A percentile compares a stretch with the other conserved stretches of the same genome.
Conservation (phyloP, 2,329 filamentous ascomycete genomes). For the Hansfordia pulvinata region DNA sequence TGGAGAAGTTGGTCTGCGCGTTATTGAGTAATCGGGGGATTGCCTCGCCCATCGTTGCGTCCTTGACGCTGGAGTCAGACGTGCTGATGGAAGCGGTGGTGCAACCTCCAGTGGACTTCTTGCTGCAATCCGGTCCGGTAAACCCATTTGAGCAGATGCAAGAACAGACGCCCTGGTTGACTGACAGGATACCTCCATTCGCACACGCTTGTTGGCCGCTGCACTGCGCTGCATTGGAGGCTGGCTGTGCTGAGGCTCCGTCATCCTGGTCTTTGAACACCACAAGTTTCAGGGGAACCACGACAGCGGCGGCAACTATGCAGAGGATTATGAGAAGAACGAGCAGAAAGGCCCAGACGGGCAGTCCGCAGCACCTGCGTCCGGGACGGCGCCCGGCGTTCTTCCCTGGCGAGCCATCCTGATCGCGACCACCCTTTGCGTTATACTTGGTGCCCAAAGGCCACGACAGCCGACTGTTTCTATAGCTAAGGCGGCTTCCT, state of each 20-base stretch:
- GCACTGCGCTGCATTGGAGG: slow-evolving; percentile 33
- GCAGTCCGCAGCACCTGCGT: slow-evolving; percentile 72
- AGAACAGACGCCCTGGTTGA: slow-evolving; percentile 55
- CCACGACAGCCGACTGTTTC: no score
- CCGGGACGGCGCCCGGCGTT: slow-evolving; percentile 7
- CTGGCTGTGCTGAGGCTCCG: slow-evolving; percentile 17
- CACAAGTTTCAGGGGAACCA: slow-evolving; percentile 59
- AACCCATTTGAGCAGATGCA: slow-evolving; percentile 88
- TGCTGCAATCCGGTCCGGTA: slow-evolving; percentile 43
- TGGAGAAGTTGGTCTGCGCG: slow-evolving; percentile 55
- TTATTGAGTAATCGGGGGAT: slow-evolving; percentile 61
- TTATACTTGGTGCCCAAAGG: no score
- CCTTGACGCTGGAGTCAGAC: slow-evolving; percentile 27
- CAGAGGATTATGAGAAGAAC: slow-evolving; percentile 51
- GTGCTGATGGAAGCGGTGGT: slow-evolving; percentile 32
- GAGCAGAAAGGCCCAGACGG: slow-evolving; percentile 63
- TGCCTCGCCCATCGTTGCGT: slow-evolving; percentile 70
- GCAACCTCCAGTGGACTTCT: slow-evolving; percentile 33
- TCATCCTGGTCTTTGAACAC: slow-evolving; percentile 37
- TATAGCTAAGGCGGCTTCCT: slow-evolving; percentile 20
- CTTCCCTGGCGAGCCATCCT: no score
- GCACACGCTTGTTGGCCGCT: slow-evolving; percentile 49
- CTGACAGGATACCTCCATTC: slow-evolving; percentile 69
- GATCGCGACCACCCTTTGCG: no score
- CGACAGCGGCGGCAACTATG: slow-evolving; percentile 65